Evolutionary conservation across 2,329 filamentous ascomycete genomes (phyloP), one percentile per base, ranked within the genome.

Genomic region (Beauveria caledonica): DNA sequence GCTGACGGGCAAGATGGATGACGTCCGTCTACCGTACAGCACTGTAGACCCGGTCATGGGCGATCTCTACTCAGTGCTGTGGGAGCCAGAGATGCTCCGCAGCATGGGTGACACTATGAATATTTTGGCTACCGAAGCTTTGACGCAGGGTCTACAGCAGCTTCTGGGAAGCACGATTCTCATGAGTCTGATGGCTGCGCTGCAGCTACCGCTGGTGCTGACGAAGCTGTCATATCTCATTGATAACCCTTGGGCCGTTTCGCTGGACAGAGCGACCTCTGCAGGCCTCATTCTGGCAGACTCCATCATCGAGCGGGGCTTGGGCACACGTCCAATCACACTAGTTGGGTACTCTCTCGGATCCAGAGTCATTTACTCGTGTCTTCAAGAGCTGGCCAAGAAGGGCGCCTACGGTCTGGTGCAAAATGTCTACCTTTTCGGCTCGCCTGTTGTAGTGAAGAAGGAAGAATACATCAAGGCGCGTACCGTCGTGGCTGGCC

Each of bases 31-130:
- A 68, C 94, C 94, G 8, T 99, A 89, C 74, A 97, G 92, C 76
- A 99, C 95, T 0, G 88, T 99, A 7, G 92, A 99, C 72, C 91
- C 95, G 0, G 85, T 97, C 64, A 99, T 99, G 94, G 94, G 94
- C 13, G 94, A 99, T 70, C 86, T 99, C 17, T 99, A 99, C 76
- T 97, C 93, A 0, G 87, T 99, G 11, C 79, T 95, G 62, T 99
- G 94, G 92, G 94, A 99, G 73, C 95, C 94, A 3, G 94, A 99
- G 71, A 96, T 99, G 92, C 82, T 99, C 70, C 88, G 86, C 67
- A 96, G 91, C 74, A 99, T 97, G 87, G 94, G 94, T 83, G 90
- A 94, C 71, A 99, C 94, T 50, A 97, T 99, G 69, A 97, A 97
- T 68, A 97, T 99, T 74, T 79, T 99, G 64, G 94, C 94, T 61